Conservation (phyloP, 257 asterid species). For the Solanum appendiculatum region DNA sequence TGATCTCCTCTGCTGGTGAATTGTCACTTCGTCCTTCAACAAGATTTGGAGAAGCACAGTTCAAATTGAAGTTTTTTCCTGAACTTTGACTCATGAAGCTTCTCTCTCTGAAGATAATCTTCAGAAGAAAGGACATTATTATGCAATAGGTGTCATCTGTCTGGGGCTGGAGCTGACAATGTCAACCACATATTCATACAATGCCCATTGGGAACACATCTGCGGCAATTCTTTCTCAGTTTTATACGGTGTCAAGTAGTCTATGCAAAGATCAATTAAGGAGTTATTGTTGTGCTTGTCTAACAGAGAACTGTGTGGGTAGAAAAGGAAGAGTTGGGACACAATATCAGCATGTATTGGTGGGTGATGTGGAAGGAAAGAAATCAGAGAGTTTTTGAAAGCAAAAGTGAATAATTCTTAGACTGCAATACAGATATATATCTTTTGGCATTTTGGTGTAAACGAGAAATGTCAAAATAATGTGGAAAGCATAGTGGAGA, state of each 20-base stretch:
- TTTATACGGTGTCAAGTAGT: neutral
- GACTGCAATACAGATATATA: neutral
- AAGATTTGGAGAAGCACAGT: neutral
- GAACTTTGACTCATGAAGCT: neutral
- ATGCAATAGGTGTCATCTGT: neutral
- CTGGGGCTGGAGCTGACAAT: neutral
- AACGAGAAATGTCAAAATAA: neutral
- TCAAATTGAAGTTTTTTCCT: neutral
- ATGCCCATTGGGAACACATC: neutral
- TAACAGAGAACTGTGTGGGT: neutral
- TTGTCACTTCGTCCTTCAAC: neutral
- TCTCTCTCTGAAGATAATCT: neutral
- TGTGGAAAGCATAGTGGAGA: neutral
- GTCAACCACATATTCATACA: neutral
- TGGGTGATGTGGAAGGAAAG: neutral
- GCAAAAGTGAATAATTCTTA: neutral
- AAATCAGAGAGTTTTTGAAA: neutral
- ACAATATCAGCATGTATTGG: neutral
- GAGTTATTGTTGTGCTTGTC: neutral
- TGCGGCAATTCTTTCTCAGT: neutral
- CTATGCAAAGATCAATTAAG: neutral
- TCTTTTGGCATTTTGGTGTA: neutral
- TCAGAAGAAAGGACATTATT: neutral
- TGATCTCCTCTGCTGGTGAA: neutral
- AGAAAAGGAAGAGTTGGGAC: neutral